Conservation (phyloP, 768 basidiomycete species). For the Phlebiopsis gigantea region DNA sequence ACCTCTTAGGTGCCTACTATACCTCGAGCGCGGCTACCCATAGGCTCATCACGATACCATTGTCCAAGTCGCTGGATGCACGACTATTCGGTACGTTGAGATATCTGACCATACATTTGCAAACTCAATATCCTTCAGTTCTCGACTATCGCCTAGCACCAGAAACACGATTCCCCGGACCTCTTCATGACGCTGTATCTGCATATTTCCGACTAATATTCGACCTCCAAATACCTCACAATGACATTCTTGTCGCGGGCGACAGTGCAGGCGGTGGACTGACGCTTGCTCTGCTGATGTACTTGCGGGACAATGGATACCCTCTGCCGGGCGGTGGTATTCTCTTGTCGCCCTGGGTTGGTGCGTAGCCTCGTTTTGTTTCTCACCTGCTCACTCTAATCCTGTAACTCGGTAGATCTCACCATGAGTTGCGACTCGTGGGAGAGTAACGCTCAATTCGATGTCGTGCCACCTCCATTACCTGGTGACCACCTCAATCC, state of each 20-base stretch:
- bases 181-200: constrained; percentile 77
- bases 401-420: constrained; percentile 47
- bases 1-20: constrained; percentile 77
- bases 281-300: constrained; percentile 81
- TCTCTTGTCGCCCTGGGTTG: constrained; percentile 93
- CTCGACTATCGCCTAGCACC: constrained; percentile 95
- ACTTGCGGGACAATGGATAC: constrained; percentile 89
- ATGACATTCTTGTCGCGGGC: constrained; percentile 84
- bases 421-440: constrained; percentile 99
- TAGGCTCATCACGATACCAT: constrained; percentile 82
- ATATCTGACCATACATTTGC: background rate
- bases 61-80: constrained; percentile 84
- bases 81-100: constrained; percentile 73
- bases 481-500: constrained; percentile 86
- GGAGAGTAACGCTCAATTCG: constrained; percentile 85
- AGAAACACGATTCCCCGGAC: constrained; percentile 91
- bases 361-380: constrained; percentile 39
- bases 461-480: constrained; percentile 71
- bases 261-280: constrained; percentile 95
- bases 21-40: constrained; percentile 88
- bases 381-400: constrained; percentile 10
- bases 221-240: constrained; percentile 85
- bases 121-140: constrained; percentile 36
- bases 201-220: constrained; percentile 85
- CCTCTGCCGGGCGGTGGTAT: constrained; percentile 81